Percentiles rank a stretch among this genome's conserved stretches.
These are phyloP conservation scores for Candida odintsovae DNA, from an alignment of 805 yeast genomes.

Conservation along the genomic window DNA sequence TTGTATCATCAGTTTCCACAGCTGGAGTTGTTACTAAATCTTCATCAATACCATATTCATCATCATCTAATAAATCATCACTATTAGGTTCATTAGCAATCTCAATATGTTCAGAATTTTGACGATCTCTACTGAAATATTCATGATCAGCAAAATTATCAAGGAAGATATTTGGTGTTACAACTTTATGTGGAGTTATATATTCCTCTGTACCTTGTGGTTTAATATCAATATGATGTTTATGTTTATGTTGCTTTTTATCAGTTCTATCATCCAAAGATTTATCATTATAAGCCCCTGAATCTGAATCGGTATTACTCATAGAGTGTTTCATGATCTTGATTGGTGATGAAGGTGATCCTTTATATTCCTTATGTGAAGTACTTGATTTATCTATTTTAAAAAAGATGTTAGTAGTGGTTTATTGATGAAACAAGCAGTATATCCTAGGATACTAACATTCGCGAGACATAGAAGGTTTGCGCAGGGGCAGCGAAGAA, in stretches of 20 bases:
- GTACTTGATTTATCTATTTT: background rate
- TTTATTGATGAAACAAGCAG: background rate
- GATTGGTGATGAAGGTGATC: background rate
- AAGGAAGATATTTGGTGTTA: conserved; percentile 7
- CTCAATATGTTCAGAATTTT: conserved; percentile 1
- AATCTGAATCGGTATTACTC: background rate
- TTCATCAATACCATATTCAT: conserved; percentile 22
- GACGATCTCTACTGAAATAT: conserved; percentile 6
- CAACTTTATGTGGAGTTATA: background rate
- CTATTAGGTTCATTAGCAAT: background rate
- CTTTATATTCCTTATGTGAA: background rate
- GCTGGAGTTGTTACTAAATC: conserved; percentile 11
- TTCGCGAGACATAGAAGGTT: background rate
- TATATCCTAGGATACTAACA: background rate
- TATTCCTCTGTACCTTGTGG: background rate
- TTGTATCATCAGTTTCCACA: conserved; percentile 4
- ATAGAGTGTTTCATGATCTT: background rate
- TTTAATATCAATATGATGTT: background rate
- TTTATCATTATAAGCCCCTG: background rate
- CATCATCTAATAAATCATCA: conserved; percentile 8
- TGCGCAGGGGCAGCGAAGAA: background rate
- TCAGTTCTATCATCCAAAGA: background rate
- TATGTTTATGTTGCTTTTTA: background rate
- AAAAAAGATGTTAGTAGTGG: background rate
- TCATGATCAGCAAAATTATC: conserved; percentile 7